Percentiles rank a stretch among this genome's conserved stretches.
Conservation (phyloP, 352 stramenopile species). For the Nothophytophthora sp. region DNA sequence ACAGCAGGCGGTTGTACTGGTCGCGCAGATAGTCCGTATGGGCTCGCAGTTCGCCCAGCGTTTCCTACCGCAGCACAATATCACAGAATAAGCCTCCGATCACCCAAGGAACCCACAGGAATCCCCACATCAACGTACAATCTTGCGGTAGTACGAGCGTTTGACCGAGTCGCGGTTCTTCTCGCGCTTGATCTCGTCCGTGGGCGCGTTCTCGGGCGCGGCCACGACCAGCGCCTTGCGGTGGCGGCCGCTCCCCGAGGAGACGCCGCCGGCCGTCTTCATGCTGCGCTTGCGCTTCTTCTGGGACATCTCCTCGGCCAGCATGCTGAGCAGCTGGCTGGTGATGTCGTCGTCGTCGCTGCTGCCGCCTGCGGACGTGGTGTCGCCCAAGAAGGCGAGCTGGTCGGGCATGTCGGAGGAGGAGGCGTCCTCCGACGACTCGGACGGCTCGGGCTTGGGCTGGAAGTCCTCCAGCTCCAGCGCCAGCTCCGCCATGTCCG, state of each 20-base stretch:
- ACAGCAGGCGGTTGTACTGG: slow-evolving; percentile 46
- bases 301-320: slow-evolving; percentile 42
- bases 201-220: too few species aligned
- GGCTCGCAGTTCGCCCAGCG: slow-evolving; percentile 39
- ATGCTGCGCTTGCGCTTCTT: slow-evolving; percentile 40
- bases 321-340: slow-evolving; percentile 40
- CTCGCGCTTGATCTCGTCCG: slow-evolving; percentile 49
- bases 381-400: too few species aligned
- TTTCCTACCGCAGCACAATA: slow-evolving; percentile 29
- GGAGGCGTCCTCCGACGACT: slow-evolving; percentile 22
- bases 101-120: not conserved
- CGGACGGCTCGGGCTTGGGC: slow-evolving; percentile 24
- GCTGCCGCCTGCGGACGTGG: too few species aligned
- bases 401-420: slow-evolving; percentile 22
- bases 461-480: slow-evolving; percentile 26
- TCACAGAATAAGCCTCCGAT: too few species aligned
- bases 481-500: slow-evolving; percentile 29
- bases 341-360: slow-evolving; percentile 45
- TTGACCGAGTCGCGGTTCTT: slow-evolving; percentile 63
- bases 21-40: slow-evolving; percentile 47
- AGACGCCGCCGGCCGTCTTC: slow-evolving; percentile 20
- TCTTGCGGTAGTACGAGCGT: slow-evolving; percentile 55
- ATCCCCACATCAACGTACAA: slow-evolving; percentile 23
- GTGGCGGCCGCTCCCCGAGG: slow-evolving; percentile 23
- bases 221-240: slow-evolving; percentile 30